phyloP scores from a whole-genome alignment of 768 basidiomycete species.

The Dentipellis sp. region DNA sequence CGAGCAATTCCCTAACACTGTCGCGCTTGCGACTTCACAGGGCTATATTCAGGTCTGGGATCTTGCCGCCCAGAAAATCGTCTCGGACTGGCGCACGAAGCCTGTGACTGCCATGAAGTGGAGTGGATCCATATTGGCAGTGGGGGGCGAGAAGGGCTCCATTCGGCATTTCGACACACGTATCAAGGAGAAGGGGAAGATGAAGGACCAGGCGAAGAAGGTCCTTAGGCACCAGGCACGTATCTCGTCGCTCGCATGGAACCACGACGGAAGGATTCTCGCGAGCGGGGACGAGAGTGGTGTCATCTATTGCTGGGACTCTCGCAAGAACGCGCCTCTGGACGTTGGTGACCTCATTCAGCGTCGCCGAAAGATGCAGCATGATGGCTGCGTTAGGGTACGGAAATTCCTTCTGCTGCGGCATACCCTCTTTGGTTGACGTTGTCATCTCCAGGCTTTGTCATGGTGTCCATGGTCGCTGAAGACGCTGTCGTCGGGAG shows the following conservation, averaged over 20 bases:
- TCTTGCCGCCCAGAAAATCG: conserved; percentile 42
- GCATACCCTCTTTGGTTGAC: background rate
- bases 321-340: conserved; percentile 35
- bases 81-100: conserved; percentile 46
- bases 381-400: conserved; percentile 49
- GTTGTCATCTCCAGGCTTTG: conserved; percentile 29
- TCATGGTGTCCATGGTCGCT: conserved; percentile 54
- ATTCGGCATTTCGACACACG: conserved; percentile 71
- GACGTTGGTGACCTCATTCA: conserved; percentile 47
- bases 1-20: conserved; percentile 24
- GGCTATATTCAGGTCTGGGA: conserved; percentile 74
- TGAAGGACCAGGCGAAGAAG: conserved; percentile 54
- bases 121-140: conserved; percentile 55
- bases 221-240: conserved; percentile 59
- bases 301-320: conserved; percentile 71
- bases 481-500: conserved; percentile 40
- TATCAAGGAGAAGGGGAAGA: conserved; percentile 32
- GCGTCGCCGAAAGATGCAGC: conserved; percentile 63
- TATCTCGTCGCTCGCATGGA: conserved; percentile 62
- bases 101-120: conserved; percentile 59
- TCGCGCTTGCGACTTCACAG: conserved; percentile 54
- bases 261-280: conserved; percentile 51
- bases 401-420: conserved; percentile 11
- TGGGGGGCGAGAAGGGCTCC: conserved; percentile 58
- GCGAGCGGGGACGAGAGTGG: conserved; percentile 76